A percentile compares a stretch with the other conserved stretches of the same genome.
phyloP scores from a whole-genome alignment of 169 alveolate genomes.

The Plasmodium blacklocki region DNA sequence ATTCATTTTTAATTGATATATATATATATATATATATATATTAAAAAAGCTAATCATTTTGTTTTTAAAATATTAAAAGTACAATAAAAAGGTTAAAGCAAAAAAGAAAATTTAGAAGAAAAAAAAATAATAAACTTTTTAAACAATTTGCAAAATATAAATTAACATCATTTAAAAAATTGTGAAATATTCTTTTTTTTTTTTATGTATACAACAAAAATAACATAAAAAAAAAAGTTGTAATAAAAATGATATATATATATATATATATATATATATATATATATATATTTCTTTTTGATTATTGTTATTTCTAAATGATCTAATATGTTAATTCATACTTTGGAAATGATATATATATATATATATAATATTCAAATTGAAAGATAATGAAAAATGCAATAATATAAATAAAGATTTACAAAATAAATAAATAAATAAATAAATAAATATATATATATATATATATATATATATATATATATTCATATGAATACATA shows the following conservation, averaged over 20 bases:
- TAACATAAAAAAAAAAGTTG: constrained; percentile 13
- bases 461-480: too few species aligned
- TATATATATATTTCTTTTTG: not conserved
- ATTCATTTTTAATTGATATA: too few species aligned
- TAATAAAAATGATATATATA: not conserved
- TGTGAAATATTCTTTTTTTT: not conserved
- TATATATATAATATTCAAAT: not conserved
- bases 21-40: not conserved
- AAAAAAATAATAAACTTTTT: not conserved
- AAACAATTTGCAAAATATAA: constrained; percentile 5
- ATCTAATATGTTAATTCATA: not conserved
- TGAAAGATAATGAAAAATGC: constrained; percentile 1
- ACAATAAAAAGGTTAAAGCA: constrained; percentile 3
- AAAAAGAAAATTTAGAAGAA: constrained; percentile 10
- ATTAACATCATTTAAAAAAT: constrained; percentile 11
- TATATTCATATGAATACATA: too few species aligned
- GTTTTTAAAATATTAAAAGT: constrained; percentile 11
- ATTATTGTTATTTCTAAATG: not conserved
- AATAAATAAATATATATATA: too few species aligned
- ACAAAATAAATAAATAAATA: too few species aligned
- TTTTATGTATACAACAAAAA: constrained; percentile 8
- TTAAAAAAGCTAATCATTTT: constrained; percentile 4
- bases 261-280: not conserved
- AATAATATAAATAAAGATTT: too few species aligned
- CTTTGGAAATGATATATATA: not conserved